Conservation (phyloP, 2,329 filamentous ascomycete species). For the Iodosphaeria phyllophila region DNA sequence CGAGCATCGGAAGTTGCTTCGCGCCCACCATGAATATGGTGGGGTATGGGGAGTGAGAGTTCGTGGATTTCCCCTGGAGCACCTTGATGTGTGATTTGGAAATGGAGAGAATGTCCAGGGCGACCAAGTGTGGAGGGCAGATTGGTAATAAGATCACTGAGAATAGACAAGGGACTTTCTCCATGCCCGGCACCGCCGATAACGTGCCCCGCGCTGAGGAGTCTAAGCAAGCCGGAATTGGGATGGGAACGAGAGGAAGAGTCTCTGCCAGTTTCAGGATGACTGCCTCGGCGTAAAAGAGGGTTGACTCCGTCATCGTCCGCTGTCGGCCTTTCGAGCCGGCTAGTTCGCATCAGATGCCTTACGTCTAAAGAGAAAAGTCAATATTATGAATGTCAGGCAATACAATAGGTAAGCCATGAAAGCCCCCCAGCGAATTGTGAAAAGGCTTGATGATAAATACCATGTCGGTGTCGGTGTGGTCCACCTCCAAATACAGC, state of each 20-base stretch:
- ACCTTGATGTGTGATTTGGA: slow-evolving; percentile 34
- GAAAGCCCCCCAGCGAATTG: slow-evolving; percentile 9
- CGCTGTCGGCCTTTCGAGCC: slow-evolving; percentile 32
- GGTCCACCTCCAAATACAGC: slow-evolving; percentile 22
- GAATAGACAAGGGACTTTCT: slow-evolving; percentile 34
- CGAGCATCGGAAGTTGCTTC: slow-evolving; percentile 27
- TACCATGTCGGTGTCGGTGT: slow-evolving; percentile 32
- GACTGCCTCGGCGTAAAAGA: slow-evolving; percentile 59
- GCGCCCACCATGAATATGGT: slow-evolving; percentile 17
- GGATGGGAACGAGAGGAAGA: slow-evolving; percentile 25
- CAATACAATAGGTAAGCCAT: slow-evolving; percentile 5
- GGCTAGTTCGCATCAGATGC: slow-evolving; percentile 29
- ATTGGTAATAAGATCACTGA: slow-evolving; percentile 36
- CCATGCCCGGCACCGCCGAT: slow-evolving; percentile 17
- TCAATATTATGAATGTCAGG: background rate
- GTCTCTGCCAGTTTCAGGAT: slow-evolving; percentile 23
- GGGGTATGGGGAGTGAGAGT: slow-evolving; percentile 15
- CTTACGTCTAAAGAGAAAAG: slow-evolving; percentile 11
- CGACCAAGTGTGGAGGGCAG: slow-evolving; percentile 26
- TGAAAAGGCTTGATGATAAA: slow-evolving; percentile 21
- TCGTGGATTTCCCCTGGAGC: slow-evolving; percentile 33
- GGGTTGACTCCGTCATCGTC: slow-evolving; percentile 77
- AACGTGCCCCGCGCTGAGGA: no score
- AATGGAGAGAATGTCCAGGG: slow-evolving; percentile 34
- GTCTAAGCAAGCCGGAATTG: slow-evolving; percentile 32